A percentile compares a stretch with the other conserved stretches of the same genome.
These are phyloP conservation scores for Rhizophagus prolifer DNA, from an alignment of 192 early-diverging fungal species.

Conservation along the genomic window DNA sequence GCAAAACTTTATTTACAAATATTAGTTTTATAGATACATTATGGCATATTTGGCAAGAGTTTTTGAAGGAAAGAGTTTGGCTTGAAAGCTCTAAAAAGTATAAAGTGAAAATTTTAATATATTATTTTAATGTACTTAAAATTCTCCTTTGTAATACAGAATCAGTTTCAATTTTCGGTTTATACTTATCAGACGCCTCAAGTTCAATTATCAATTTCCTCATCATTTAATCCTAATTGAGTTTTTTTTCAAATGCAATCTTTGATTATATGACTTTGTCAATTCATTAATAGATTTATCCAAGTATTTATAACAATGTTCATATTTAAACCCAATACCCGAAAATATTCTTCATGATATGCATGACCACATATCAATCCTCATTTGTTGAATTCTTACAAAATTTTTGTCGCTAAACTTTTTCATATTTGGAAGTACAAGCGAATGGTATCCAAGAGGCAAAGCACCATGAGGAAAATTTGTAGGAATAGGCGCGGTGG, in stretches of 20 bases:
- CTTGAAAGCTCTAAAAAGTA: no score
- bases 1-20: no score
- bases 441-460: neutral
- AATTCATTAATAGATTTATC: neutral
- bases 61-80: no score
- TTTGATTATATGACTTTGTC: neutral
- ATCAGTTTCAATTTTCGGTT: no score
- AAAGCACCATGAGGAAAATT: neutral
- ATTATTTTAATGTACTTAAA: no score
- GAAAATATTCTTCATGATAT: slow-evolving; percentile 5
- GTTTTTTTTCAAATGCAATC: neutral
- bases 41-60: no score
- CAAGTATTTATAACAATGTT: neutral
- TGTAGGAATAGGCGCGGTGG: neutral
- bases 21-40: no score
- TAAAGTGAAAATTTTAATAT: no score
- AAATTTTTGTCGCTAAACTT: neutral
- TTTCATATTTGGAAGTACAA: neutral
- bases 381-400: neutral
- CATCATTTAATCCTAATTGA: no score
- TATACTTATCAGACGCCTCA: no score
- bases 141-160: no score
- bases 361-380: neutral
- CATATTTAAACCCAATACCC: neutral
- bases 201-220: no score